These are phyloP conservation scores for Maudiozyma pseudohumilis DNA, from an alignment of 805 yeast species.

Conservation along the genomic window DNA sequence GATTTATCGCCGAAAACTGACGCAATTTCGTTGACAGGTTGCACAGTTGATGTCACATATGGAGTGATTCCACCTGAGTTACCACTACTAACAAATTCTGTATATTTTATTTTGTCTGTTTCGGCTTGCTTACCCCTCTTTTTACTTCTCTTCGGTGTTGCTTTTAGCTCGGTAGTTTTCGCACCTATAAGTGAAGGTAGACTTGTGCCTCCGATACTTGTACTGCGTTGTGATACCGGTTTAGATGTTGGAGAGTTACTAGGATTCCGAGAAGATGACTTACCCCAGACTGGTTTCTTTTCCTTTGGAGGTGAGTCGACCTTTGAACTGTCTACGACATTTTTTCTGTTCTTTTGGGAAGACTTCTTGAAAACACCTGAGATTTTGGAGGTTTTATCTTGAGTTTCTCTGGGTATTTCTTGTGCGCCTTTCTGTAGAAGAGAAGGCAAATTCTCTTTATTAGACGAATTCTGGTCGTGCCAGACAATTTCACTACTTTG, in stretches of 20 bases:
- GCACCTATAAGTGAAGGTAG: slow-evolving; percentile 18
- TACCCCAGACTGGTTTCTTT: slow-evolving; percentile 20
- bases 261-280: neutral
- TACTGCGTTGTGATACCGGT: neutral
- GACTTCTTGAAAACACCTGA: slow-evolving; percentile 18
- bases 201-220: slow-evolving; percentile 1
- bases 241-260: neutral
- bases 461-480: slow-evolving; percentile 7
- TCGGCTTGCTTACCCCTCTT: neutral
- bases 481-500: slow-evolving; percentile 11
- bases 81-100: slow-evolving; percentile 19
- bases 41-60: slow-evolving; percentile 7
- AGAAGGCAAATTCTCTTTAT: neutral
- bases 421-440: neutral
- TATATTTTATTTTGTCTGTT: slow-evolving; percentile 1
- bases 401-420: neutral
- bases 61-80: slow-evolving; percentile 15
- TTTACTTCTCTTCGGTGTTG: slow-evolving; percentile 2
- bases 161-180: slow-evolving; percentile 1
- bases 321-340: slow-evolving; percentile 5
- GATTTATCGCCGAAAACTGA: slow-evolving; percentile 5
- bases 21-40: slow-evolving; percentile 7
- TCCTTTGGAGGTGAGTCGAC: neutral
- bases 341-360: slow-evolving; percentile 23
- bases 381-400: slow-evolving; percentile 7